phyloP scores from a whole-genome alignment of 2,329 filamentous ascomycete species.

The Trichoderma citrinoviride region DNA sequence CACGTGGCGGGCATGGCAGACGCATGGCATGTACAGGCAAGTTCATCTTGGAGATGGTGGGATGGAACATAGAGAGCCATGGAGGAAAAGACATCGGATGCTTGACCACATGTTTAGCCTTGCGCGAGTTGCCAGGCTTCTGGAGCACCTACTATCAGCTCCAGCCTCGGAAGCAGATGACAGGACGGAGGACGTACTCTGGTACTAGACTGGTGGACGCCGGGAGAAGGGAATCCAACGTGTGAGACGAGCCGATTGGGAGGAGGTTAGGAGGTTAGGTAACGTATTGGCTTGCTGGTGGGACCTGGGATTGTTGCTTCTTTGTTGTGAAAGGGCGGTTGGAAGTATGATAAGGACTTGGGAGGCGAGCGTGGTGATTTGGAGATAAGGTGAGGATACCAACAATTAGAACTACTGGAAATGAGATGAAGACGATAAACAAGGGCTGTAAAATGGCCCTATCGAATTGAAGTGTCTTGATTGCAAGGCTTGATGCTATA shows the following conservation, averaged over 20 bases:
- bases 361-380: neutral
- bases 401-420: neutral
- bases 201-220: neutral
- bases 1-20: slow-evolving; percentile 12
- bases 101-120: slow-evolving; percentile 1
- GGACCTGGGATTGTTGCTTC: slow-evolving; percentile 16
- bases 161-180: too few relatives aligned
- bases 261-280: neutral
- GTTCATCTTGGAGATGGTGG: slow-evolving; percentile 7
- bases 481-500: neutral
- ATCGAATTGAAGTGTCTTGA: too few relatives aligned
- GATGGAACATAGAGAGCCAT: neutral
- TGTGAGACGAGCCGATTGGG: slow-evolving; percentile 7
- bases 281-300: slow-evolving; percentile 1
- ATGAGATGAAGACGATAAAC: neutral
- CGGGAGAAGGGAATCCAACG: slow-evolving; percentile 22
- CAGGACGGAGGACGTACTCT: too few relatives aligned
- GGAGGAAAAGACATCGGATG: neutral
- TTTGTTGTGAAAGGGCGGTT: neutral
- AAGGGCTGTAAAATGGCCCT: too few relatives aligned
- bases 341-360: neutral
- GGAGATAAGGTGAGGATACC: neutral
- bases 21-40: neutral
- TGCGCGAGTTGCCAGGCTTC: neutral
- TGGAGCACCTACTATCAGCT: too few relatives aligned